Evolutionary conservation across 2,329 filamentous ascomycete genomes (phyloP).

Genomic region (Leptoxyphium fumago): DNA sequence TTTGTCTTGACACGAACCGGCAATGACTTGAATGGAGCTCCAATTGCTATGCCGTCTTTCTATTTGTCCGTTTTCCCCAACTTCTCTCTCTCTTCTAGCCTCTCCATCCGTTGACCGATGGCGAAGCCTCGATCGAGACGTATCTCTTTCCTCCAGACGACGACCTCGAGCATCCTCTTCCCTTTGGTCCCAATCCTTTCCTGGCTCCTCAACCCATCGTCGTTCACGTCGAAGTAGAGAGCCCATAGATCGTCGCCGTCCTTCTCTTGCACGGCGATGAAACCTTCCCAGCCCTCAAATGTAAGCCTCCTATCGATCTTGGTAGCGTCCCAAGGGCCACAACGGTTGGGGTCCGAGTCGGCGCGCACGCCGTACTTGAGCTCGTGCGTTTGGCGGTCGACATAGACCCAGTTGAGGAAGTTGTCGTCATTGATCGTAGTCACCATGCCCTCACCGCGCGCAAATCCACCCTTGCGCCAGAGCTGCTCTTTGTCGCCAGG

Average conservation of each 20-base stretch:
- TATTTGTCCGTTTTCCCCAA: constrained; percentile 3
- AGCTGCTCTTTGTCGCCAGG: constrained; percentile 5
- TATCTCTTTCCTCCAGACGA: constrained; percentile 18
- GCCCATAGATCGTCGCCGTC: constrained; percentile 11
- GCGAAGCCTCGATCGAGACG: constrained; percentile 11
- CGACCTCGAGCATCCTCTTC: constrained; percentile 18
- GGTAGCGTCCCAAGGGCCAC: constrained; percentile 10
- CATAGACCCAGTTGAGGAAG: constrained; percentile 10
- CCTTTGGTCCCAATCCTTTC: constrained; percentile 10
- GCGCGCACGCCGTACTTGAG: constrained; percentile 11
- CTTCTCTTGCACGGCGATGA: constrained; percentile 8
- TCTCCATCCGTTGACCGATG: constrained; percentile 14
- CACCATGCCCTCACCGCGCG: constrained; percentile 12
- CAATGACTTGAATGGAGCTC: no score
- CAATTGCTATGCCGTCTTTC: neutral
- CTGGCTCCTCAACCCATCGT: constrained; percentile 7
- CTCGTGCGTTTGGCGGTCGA: constrained; percentile 8
- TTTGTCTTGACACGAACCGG: no score
- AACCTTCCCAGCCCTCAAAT: constrained; percentile 11
- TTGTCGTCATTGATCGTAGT: constrained; percentile 7
- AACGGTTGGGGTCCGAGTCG: constrained; percentile 5
- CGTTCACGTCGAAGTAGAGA: constrained; percentile 9
- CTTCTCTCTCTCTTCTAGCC: constrained; percentile 9
- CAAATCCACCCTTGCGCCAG: constrained; percentile 13
- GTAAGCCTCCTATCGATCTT: constrained; percentile 9